Conservation (phyloP, 768 basidiomycete genomes). For the Pleurotus ostreatus region DNA sequence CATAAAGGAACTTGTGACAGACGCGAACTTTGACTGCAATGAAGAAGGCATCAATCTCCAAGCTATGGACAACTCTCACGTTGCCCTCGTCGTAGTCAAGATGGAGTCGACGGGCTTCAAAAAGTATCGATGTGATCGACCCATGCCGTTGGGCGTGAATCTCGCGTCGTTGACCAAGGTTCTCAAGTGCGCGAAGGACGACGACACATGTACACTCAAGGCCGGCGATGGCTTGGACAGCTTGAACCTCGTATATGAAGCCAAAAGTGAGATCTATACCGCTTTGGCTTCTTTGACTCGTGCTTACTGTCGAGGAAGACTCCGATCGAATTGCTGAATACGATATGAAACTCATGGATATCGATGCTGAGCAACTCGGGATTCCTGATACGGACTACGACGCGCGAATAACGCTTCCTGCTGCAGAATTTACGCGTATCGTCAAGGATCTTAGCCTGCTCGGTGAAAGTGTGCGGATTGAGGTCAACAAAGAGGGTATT, state of each 20-base stretch:
- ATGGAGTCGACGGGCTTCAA: conserved; percentile 79
- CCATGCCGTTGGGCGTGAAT: conserved; percentile 89
- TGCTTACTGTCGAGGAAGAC: conserved; percentile 39
- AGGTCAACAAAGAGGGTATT: conserved; percentile 93
- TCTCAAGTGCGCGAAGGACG: conserved; percentile 94
- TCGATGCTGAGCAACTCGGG: conserved; percentile 89
- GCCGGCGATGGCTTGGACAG: conserved; percentile 89
- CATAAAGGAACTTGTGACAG: conserved; percentile 95
- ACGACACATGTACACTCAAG: conserved; percentile 87
- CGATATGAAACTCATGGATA: conserved; percentile 99
- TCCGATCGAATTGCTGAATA: conserved; percentile 95
- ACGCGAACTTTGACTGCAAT: conserved; percentile 96
- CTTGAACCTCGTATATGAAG: conserved; percentile 86
- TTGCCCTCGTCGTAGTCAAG: conserved; percentile 90
- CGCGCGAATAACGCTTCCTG: conserved; percentile 83
- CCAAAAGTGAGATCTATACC: conserved; percentile 55
- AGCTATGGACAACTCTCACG: conserved; percentile 99
- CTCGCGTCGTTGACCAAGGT: conserved; percentile 89
- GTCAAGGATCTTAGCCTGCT: conserved; percentile 87
- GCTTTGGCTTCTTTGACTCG: conserved; percentile 6
- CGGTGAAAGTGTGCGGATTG: conserved; percentile 93
- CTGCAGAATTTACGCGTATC: conserved; percentile 86
- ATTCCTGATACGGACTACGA: conserved; percentile 99
- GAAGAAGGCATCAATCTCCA: conserved; percentile 94
- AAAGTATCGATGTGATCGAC: conserved; percentile 89